Base-by-base conservation (phyloP, 495 filamentous ascomycete genomes). In the Wilcoxina mikolae region DNA sequence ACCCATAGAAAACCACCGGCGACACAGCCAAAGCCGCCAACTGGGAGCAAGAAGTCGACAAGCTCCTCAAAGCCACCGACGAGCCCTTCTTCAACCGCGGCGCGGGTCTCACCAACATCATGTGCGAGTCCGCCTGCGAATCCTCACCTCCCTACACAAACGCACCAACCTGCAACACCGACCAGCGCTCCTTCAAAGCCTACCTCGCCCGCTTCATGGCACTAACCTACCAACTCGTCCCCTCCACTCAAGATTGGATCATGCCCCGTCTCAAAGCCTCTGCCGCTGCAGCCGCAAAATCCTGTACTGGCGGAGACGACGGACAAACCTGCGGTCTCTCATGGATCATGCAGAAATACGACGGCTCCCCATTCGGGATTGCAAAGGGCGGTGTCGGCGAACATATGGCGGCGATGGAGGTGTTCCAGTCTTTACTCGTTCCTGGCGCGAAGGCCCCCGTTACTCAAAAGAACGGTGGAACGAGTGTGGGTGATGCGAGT, bases 171-270 rank as follows among this genome's bases (percentile, higher is more conserved):
- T 87, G 84, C 69, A 78, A 83, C 59, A 77, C 78, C 35, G 85
- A 91, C 61, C 84, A 88, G 71, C 75, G 76, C 39, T 84, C 81
- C 35, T 94, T 89, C 78, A 94, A 91, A 69, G 84, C 84, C 29
- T 93, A 88, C 69, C 72, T 90, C 15, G 72, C 84, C 22, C 83
- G 87, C 23, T 94, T 85, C 83, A 75, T 94, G 68, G 78, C 79
- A 11, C 70, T 72, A 4, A 75, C 78, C 3, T 81, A 81, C 7
- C 78, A 85, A 58, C 64, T 88, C 47, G 85, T 81, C 0, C 85
- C 87, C 2, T 83, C 78, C 65, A 80, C 75, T 1, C 69, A 68
- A 26, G 71, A 72, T 35, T 68, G 62, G 41, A 76, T 95, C 58
- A 78, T 85, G 69, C 73, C 75, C 3, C 72, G 78, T 15, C 73